A percentile compares a stretch with the other conserved stretches of the same genome.
Evolutionary conservation across 148 eudicot species (phyloP).

Genomic region (Gaultheria prostrata): DNA sequence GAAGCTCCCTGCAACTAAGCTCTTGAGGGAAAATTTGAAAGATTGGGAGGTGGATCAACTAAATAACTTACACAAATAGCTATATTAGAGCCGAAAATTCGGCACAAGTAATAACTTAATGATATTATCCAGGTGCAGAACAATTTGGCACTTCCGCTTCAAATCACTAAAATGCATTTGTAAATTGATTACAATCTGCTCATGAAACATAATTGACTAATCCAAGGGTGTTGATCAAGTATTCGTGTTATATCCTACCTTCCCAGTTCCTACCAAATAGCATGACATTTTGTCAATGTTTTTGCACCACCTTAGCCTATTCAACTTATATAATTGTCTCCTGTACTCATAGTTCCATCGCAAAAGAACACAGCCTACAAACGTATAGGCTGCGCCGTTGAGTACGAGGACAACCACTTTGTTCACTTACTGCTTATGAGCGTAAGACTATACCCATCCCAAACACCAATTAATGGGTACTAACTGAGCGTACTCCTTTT

Average conservation of each 20-base stretch:
- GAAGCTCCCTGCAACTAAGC: too few species aligned
- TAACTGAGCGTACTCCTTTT: neutral
- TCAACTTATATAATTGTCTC: neutral
- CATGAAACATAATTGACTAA: neutral
- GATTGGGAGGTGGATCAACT: neutral
- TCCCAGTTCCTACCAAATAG: neutral
- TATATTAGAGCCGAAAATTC: neutral
- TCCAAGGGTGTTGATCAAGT: neutral
- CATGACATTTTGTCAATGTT: neutral
- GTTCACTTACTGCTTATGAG: neutral
- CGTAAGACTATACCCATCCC: neutral
- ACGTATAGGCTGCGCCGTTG: neutral
- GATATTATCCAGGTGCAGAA: neutral
- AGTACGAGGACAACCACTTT: neutral
- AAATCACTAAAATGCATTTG: neutral
- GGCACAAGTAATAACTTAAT: neutral
- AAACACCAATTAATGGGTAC: neutral
- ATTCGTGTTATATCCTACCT: neutral
- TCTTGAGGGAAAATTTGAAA: neutral
- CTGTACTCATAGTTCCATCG: neutral
- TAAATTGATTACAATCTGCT: neutral
- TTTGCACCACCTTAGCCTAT: neutral
- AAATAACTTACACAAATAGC: neutral
- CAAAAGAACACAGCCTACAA: neutral
- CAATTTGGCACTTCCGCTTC: neutral